Evolutionary conservation across 2,329 filamentous ascomycete genomes (phyloP).

Genomic region (Trichoderma sp.): DNA sequence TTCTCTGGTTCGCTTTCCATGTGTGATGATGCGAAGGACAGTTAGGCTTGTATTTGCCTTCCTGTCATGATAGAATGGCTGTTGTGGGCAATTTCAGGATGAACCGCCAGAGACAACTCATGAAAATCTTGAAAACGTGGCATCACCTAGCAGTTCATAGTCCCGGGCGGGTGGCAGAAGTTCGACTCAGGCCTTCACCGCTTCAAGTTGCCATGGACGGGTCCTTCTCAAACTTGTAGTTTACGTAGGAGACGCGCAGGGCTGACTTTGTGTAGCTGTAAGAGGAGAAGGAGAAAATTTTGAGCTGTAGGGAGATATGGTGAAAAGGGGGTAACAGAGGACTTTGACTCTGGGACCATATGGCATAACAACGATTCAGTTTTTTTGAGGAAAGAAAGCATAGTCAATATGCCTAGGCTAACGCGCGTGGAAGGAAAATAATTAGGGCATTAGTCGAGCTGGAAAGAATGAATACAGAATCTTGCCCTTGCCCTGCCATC

Average conservation of each 20-base stretch:
- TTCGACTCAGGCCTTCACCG: background rate
- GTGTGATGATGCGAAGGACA: background rate
- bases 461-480: background rate
- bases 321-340: background rate
- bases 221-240: background rate
- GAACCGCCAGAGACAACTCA: background rate
- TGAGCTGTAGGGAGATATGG: background rate
- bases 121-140: background rate
- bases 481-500: background rate
- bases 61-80: background rate
- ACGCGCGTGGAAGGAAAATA: background rate
- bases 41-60: background rate
- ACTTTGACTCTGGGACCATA: too few relatives aligned
- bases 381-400: background rate
- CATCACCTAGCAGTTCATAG: background rate
- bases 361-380: background rate
- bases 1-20: background rate
- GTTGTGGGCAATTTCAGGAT: background rate
- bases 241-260: background rate
- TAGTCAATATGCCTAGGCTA: slow-evolving; percentile 1
- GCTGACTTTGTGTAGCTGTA: background rate
- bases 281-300: background rate
- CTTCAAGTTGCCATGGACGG: background rate
- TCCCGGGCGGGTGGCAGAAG: background rate
- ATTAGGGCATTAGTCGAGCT: background rate